Evolutionary conservation across 83 land plant species (phyloP).

Genomic region (Larix sibirica): DNA sequence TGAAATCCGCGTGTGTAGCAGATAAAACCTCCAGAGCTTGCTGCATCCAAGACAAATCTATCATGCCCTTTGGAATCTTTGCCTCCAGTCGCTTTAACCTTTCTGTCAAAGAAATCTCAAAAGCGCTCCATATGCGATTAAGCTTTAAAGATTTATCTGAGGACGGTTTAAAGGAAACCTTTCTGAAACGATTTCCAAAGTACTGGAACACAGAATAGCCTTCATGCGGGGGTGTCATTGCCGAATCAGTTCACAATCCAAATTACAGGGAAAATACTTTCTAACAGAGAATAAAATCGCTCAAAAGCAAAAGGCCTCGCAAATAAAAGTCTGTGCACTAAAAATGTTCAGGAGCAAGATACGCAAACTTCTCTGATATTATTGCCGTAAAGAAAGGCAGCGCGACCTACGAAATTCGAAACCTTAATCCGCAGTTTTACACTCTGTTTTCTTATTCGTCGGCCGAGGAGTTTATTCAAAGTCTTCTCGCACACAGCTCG

Average conservation of each 20-base stretch:
- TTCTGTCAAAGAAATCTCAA: slow-evolving; percentile 45
- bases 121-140: slow-evolving; percentile 24
- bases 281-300: background rate
- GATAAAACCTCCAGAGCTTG: slow-evolving; percentile 50
- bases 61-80: slow-evolving; percentile 22
- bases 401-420: background rate
- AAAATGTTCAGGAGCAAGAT: background rate
- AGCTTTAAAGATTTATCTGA: slow-evolving; percentile 26
- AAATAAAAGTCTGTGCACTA: background rate
- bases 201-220: slow-evolving; percentile 41
- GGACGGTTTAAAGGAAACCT: slow-evolving; percentile 40
- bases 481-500: background rate
- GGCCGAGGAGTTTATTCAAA: background rate
- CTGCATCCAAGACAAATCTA: slow-evolving; percentile 68
- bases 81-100: slow-evolving; percentile 45
- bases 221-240: slow-evolving; percentile 64
- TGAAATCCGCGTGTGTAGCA: slow-evolving; percentile 49
- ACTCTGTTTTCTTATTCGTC: background rate
- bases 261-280: background rate
- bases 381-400: background rate
- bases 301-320: background rate
- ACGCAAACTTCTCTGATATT: background rate
- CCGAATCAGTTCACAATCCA: background rate
- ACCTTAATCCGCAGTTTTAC: background rate
- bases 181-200: slow-evolving; percentile 64